Conservation (phyloP, 495 filamentous ascomycete species). For the Hypoxylon subgilvum region DNA sequence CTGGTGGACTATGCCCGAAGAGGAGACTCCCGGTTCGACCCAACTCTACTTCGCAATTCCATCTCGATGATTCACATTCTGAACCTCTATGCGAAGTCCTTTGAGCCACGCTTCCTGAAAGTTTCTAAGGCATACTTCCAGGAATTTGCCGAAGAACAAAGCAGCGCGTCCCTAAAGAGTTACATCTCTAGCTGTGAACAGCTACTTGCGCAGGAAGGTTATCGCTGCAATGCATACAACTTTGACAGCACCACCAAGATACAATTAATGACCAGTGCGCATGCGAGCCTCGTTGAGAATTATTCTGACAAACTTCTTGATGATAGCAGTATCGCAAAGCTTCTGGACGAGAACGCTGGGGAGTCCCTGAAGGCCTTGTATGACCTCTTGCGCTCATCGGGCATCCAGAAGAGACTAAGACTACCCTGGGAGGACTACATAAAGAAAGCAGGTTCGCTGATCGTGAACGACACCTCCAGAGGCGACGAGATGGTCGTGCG, state of each 20-base stretch:
- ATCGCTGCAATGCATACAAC: conserved; percentile 76
- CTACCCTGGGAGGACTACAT: conserved; percentile 80
- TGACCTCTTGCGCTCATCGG: conserved; percentile 68
- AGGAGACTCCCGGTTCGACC: conserved; percentile 57
- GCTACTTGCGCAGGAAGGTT: conserved; percentile 72
- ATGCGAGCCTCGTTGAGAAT: conserved; percentile 67
- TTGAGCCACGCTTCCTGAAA: conserved; percentile 75
- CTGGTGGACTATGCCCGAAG: conserved; percentile 75
- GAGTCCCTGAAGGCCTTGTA: conserved; percentile 77
- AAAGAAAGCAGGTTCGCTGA: conserved; percentile 70
- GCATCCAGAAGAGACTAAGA: conserved; percentile 68
- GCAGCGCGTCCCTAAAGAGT: conserved; percentile 62
- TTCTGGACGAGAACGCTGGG: conserved; percentile 70
- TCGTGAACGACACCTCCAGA: conserved; percentile 79
- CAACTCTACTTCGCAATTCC: conserved; percentile 66
- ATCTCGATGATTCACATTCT: conserved; percentile 83
- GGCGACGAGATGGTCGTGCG: conserved; percentile 86
- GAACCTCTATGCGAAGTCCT: conserved; percentile 74
- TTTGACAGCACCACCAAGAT: conserved; percentile 82
- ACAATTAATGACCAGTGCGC: conserved; percentile 71
- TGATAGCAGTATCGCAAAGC: conserved; percentile 64
- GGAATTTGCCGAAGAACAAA: conserved; percentile 68
- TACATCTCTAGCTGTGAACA: conserved; percentile 72
- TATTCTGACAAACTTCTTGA: conserved; percentile 68
- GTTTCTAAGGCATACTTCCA: conserved; percentile 69